A percentile compares a stretch with the other conserved stretches of the same genome.
Evolutionary conservation across 1,284 basidiomycete species (phyloP).

Genomic region (Ganoderma sinense): DNA sequence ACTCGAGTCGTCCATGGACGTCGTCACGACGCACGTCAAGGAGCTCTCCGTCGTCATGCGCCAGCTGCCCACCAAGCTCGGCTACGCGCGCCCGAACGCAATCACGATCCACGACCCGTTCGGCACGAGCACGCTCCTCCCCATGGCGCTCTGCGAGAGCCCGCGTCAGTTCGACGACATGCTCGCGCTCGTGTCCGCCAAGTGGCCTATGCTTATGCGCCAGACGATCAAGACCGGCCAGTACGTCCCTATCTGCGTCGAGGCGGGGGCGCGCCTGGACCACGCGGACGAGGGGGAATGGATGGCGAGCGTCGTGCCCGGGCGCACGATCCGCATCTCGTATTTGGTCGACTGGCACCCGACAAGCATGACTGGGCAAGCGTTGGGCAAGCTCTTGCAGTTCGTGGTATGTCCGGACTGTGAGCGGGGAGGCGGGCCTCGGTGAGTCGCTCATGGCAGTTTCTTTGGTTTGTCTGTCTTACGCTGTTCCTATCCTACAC

Average conservation of each 20-base stretch:
- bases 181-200: background rate
- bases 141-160: conserved; percentile 5
- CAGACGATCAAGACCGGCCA: background rate
- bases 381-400: background rate
- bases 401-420: background rate
- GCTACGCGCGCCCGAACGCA: conserved; percentile 7
- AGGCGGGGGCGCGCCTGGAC: background rate
- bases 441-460: background rate
- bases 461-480: background rate
- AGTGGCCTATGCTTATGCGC: background rate
- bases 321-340: background rate
- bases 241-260: background rate
- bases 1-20: background rate
- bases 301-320: background rate
- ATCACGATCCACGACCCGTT: conserved; percentile 6
- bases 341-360: background rate
- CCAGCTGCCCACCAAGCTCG: conserved; percentile 11
- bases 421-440: background rate
- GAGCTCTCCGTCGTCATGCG: background rate
- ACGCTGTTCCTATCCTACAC: background rate
- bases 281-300: background rate
- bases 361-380: background rate
- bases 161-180: background rate
- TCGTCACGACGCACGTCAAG: background rate
- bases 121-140: conserved; percentile 9